These are phyloP conservation scores for Strigomonas culicis DNA, from an alignment of 208 protist genomes.

Conservation along the genomic window DNA sequence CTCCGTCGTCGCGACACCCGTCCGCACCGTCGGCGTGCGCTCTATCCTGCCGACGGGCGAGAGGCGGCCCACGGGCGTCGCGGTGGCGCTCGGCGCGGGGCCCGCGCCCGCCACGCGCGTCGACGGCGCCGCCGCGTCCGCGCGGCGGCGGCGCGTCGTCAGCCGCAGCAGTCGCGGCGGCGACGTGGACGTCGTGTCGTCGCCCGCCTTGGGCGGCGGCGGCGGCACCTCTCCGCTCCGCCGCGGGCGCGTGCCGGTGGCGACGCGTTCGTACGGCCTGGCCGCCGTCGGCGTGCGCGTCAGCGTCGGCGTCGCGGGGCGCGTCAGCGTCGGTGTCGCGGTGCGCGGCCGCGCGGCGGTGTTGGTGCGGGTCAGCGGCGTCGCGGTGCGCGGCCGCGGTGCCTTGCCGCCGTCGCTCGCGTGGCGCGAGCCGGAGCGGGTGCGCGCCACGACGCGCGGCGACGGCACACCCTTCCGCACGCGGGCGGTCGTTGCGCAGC, in stretches of 20 bases:
- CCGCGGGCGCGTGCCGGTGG: too few relatives aligned
- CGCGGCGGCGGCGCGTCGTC: not conserved
- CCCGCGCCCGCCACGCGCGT: not conserved
- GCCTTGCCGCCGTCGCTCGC: not conserved
- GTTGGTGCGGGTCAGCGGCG: conserved; percentile 21
- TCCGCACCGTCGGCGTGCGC: not conserved
- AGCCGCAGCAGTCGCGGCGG: conserved; percentile 11
- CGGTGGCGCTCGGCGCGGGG: not conserved
- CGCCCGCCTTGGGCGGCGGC: too few relatives aligned
- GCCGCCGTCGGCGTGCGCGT: conserved; percentile 9
- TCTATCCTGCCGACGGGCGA: not conserved
- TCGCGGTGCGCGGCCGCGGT: not conserved
- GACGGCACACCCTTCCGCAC: too few relatives aligned
- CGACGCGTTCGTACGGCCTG: not conserved
- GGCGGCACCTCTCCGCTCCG: too few relatives aligned
- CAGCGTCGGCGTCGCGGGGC: conserved; percentile 8
- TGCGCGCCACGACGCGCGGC: too few relatives aligned
- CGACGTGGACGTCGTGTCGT: not conserved
- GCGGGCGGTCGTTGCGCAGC: not conserved
- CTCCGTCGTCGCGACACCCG: not conserved
- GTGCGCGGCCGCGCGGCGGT: conserved; percentile 4
- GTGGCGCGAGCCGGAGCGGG: too few relatives aligned
- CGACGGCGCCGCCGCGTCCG: not conserved
- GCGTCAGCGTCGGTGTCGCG: not conserved
- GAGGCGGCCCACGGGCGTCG: not conserved